These are phyloP conservation scores for Poteriospumella lacustris DNA, from an alignment of 108 stramenopile species.

Conservation along the genomic window DNA sequence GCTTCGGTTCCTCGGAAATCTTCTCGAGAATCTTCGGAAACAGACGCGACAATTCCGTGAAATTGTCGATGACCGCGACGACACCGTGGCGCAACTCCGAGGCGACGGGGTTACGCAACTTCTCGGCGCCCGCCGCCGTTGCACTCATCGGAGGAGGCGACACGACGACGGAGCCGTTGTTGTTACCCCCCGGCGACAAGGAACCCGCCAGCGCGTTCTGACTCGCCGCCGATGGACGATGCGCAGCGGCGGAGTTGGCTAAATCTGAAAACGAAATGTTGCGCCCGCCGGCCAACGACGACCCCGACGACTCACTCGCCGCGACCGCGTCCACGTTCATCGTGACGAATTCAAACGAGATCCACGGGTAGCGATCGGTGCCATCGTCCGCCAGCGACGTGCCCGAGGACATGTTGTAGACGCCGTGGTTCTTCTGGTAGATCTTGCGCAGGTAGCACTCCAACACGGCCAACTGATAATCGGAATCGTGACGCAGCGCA, in stretches of 20 bases:
- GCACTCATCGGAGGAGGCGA: too few relatives aligned
- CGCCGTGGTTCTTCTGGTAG: conserved; percentile 66
- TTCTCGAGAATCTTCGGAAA: conserved; percentile 46
- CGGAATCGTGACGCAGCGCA: not conserved
- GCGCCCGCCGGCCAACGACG: too few relatives aligned
- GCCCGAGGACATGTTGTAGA: conserved; percentile 59
- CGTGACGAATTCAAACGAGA: not conserved
- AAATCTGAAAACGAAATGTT: not conserved
- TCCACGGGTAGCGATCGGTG: not conserved
- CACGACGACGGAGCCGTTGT: too few relatives aligned
- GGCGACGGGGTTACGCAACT: not conserved
- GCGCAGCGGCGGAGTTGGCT: too few relatives aligned
- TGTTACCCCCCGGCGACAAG: too few relatives aligned
- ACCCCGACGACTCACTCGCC: too few relatives aligned
- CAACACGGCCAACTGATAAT: conserved; percentile 36
- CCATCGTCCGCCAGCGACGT: not conserved
- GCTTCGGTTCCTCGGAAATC: conserved; percentile 60
- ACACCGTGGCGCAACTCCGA: not conserved
- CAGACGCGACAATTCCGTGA: not conserved
- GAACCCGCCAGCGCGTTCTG: too few relatives aligned
- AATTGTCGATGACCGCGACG: not conserved
- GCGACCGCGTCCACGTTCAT: not conserved
- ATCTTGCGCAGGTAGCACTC: conserved; percentile 75
- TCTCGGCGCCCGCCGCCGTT: too few relatives aligned
- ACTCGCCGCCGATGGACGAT: too few relatives aligned